Percentiles rank a stretch among this genome's conserved stretches.
Conservation (phyloP, 2,329 filamentous ascomycete genomes). For the Apiospora sp. region DNA sequence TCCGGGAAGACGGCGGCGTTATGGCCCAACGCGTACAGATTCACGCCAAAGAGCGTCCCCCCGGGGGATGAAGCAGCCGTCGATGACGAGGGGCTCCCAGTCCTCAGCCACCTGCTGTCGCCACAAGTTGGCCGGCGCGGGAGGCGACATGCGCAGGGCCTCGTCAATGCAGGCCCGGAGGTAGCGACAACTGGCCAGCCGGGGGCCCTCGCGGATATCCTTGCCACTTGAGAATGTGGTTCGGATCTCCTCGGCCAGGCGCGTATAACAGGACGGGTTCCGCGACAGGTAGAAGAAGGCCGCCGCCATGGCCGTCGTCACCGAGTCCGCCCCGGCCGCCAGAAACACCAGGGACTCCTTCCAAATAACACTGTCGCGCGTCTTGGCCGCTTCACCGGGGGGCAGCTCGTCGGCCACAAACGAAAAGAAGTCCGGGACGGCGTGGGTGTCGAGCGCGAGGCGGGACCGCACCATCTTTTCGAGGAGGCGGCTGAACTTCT, state of each 20-base stretch:
- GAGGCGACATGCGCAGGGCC: background rate
- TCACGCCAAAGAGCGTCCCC: background rate
- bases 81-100: constrained; percentile 26
- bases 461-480: constrained; percentile 28
- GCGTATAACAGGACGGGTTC: background rate
- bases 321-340: constrained; percentile 27
- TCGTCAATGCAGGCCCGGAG: background rate
- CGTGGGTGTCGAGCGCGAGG: constrained; percentile 32
- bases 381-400: constrained; percentile 31
- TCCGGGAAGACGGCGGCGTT: background rate
- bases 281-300: constrained; percentile 27
- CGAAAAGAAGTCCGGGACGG: constrained; percentile 36
- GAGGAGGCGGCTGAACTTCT: background rate
- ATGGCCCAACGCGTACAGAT: background rate
- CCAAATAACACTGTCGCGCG: constrained; percentile 34
- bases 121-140: background rate
- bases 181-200: background rate
- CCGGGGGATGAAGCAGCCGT: background rate
- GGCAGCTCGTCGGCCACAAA: constrained; percentile 32
- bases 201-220: background rate
- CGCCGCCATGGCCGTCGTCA: constrained; percentile 22
- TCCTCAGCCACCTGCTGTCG: background rate
- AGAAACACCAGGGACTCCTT: constrained; percentile 35
- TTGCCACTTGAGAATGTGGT: background rate
- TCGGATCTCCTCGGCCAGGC: constrained; percentile 21